Percentiles rank a stretch among this genome's conserved stretches.
These are phyloP conservation scores for Phaseolus lunatus DNA, from an alignment of 306 rosid genomes.

Conservation along the genomic window DNA sequence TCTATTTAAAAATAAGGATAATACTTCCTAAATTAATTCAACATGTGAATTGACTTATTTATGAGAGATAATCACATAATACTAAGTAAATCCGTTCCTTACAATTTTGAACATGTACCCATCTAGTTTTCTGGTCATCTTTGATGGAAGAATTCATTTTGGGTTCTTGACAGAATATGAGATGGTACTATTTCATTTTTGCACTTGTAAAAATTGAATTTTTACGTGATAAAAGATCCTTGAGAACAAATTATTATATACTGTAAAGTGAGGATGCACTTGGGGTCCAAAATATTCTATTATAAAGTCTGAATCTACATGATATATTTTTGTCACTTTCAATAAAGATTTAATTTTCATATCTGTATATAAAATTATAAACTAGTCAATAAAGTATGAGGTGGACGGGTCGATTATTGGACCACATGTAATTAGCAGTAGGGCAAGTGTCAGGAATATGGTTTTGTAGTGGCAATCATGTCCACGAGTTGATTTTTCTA, in stretches of 20 bases:
- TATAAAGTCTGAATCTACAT: neutral
- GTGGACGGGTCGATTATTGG: slow-evolving; percentile 3
- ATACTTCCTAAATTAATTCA: too few species aligned
- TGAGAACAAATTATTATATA: neutral
- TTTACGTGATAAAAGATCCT: neutral
- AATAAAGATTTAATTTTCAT: neutral
- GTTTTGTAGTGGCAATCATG: neutral
- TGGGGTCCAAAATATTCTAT: neutral
- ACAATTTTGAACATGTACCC: too few species aligned
- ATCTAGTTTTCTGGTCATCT: too few species aligned
- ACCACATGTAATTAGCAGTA: neutral
- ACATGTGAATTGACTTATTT: too few species aligned
- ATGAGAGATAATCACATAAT: too few species aligned
- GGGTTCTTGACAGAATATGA: too few species aligned
- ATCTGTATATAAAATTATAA: neutral
- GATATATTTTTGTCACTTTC: neutral
- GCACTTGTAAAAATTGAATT: neutral
- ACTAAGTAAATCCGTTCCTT: too few species aligned
- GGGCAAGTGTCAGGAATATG: neutral
- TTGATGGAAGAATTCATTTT: too few species aligned
- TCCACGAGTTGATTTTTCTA: neutral
- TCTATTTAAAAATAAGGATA: too few species aligned
- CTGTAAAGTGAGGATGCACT: neutral
- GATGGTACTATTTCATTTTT: neutral
- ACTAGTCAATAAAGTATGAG: neutral